A percentile compares a stretch with the other conserved stretches of the same genome.
Evolutionary conservation across 495 filamentous ascomycete species (phyloP).

Genomic region (Tuber aestivum): DNA sequence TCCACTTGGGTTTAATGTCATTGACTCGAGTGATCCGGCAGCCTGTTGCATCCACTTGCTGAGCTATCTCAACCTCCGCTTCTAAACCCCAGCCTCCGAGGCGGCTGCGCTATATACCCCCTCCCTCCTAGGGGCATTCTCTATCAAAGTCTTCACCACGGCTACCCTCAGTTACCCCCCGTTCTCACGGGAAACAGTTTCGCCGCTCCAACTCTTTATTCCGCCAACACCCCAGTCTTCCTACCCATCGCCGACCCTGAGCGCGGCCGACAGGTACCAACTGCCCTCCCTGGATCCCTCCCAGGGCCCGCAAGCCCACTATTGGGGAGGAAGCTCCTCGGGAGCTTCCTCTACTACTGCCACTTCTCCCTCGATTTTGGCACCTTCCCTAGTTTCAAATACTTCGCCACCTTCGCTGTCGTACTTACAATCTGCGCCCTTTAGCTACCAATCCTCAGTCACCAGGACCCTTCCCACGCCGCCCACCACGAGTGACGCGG

Average conservation of each 20-base stretch:
- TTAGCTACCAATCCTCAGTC: conserved; percentile 22
- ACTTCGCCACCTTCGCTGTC: conserved; percentile 29
- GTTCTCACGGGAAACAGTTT: conserved; percentile 40
- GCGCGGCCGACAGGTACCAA: conserved; percentile 35
- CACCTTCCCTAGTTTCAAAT: conserved; percentile 30
- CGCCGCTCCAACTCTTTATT: conserved; percentile 36
- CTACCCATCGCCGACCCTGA: conserved; percentile 38
- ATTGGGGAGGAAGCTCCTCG: conserved; percentile 40
- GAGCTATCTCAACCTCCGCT: conserved; percentile 29
- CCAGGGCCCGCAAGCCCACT: conserved; percentile 42
- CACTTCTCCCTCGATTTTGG: conserved; percentile 31
- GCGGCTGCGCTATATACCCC: conserved; percentile 23
- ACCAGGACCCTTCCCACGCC: conserved; percentile 38
- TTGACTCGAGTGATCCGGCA: conserved; percentile 33
- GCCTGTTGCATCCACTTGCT: conserved; percentile 23
- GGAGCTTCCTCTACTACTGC: conserved; percentile 35
- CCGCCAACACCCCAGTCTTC: conserved; percentile 40
- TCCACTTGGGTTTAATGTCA: conserved; percentile 28
- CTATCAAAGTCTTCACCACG: conserved; percentile 35
- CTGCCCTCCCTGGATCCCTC: conserved; percentile 43
- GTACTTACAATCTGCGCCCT: conserved; percentile 29
- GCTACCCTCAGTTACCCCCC: conserved; percentile 40
- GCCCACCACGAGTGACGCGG: conserved; percentile 36
- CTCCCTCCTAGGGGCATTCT: conserved; percentile 32
- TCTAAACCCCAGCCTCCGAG: conserved; percentile 19